Percentiles rank a stretch among this genome's conserved stretches.
phyloP scores from a whole-genome alignment of 108 stramenopile species.

The Mediolabrus comicus region DNA sequence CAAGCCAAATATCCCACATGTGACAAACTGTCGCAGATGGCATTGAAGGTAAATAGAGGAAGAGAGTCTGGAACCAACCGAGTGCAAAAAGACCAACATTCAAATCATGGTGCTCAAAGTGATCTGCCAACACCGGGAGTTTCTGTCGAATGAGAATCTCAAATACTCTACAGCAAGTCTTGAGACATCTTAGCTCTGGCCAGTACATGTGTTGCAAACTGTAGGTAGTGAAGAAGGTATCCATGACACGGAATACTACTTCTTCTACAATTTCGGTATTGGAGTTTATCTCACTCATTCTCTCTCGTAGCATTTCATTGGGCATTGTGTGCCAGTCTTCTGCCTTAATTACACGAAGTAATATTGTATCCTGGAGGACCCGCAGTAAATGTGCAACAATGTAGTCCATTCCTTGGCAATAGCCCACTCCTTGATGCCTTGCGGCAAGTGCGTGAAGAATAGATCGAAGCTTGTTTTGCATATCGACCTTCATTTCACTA shows the following conservation, averaged over 20 bases:
- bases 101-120: conserved; percentile 88
- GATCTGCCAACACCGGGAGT: conserved; percentile 86
- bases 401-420: conserved; percentile 93
- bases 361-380: conserved; percentile 81
- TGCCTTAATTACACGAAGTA: conserved; percentile 49
- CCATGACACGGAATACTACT: conserved; percentile 74
- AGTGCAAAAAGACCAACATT: conserved; percentile 89
- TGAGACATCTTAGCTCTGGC: conserved; percentile 86
- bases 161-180: conserved; percentile 85
- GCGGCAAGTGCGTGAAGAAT: conserved; percentile 82
- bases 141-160: conserved; percentile 79
- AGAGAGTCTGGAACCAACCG: conserved; percentile 91
- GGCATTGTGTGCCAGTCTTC: conserved; percentile 36
- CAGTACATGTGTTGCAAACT: conserved; percentile 86
- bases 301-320: conserved; percentile 27
- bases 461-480: conserved; percentile 78
- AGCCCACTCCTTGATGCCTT: conserved; percentile 76
- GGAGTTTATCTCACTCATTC: conserved; percentile 41
- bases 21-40: conserved; percentile 86
- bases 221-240: conserved; percentile 78
- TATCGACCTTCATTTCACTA: conserved; percentile 69
- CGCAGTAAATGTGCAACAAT: conserved; percentile 87
- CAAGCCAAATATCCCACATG: conserved; percentile 93
- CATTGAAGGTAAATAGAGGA: conserved; percentile 91
- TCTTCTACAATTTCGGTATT: conserved; percentile 75